Conservation (phyloP, 2,329 filamentous ascomycete genomes). For the Epichloe bromicola region DNA sequence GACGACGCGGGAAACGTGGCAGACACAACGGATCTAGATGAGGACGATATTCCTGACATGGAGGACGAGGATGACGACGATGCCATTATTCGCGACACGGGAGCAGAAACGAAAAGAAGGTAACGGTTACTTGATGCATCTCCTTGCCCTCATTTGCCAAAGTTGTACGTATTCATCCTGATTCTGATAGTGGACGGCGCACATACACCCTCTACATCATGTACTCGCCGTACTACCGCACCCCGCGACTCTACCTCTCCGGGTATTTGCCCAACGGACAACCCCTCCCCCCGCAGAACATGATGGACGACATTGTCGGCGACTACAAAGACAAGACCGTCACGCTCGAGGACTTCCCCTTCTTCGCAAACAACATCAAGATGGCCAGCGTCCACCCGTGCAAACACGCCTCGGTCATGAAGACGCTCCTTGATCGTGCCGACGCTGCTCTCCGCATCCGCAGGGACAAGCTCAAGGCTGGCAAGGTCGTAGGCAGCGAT, state of each 20-base stretch:
- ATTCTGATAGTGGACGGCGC: slow-evolving; percentile 54
- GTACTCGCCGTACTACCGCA: slow-evolving; percentile 94
- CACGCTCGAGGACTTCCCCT: slow-evolving; percentile 93
- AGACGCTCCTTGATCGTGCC: slow-evolving; percentile 86
- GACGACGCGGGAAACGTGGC: slow-evolving; percentile 82
- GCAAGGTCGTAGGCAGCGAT: slow-evolving; percentile 33
- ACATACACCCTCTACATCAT: slow-evolving; percentile 99
- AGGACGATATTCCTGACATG: slow-evolving; percentile 92
- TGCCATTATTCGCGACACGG: slow-evolving; percentile 77
- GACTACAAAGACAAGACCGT: slow-evolving; percentile 99
- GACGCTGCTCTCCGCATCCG: slow-evolving; percentile 86
- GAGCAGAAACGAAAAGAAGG: slow-evolving; percentile 33
- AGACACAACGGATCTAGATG: slow-evolving; percentile 55
- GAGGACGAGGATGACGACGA: slow-evolving; percentile 96
- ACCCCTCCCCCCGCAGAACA: slow-evolving; percentile 61
- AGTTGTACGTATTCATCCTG: neutral
- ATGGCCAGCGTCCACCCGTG: slow-evolving; percentile 96
- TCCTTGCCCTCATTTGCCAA: neutral
- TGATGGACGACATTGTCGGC: slow-evolving; percentile 95
- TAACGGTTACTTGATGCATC: slow-evolving; percentile 14
- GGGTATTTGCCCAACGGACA: slow-evolving; percentile 73
- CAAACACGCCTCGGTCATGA: slow-evolving; percentile 97
- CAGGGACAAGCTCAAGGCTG: slow-evolving; percentile 61
- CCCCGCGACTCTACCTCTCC: slow-evolving; percentile 86
- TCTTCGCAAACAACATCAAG: slow-evolving; percentile 82